Evolutionary conservation across 139 green algal genomes (phyloP).

Genomic region (Coelastrella sp.): DNA sequence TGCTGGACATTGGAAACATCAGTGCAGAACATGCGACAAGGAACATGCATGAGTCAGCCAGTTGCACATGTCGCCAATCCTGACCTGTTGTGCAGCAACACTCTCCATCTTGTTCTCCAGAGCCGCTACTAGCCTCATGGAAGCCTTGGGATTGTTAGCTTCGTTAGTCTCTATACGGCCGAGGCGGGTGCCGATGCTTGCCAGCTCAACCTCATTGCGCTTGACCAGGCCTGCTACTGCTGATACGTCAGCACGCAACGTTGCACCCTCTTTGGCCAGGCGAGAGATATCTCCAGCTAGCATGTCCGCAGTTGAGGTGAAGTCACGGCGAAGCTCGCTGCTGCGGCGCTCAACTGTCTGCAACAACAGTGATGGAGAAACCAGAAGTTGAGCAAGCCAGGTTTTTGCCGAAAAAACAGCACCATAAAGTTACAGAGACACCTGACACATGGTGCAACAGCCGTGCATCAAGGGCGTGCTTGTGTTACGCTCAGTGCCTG

Average conservation of each 20-base stretch:
- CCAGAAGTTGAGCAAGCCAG: background rate
- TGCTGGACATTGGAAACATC: no score
- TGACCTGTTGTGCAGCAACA: conserved; percentile 42
- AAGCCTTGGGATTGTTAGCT: conserved; percentile 29
- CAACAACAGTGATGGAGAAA: background rate
- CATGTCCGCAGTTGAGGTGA: background rate
- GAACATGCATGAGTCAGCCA: no score
- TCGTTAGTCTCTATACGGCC: background rate
- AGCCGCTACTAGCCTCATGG: conserved; percentile 35
- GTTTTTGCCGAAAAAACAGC: background rate
- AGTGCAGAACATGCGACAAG: no score
- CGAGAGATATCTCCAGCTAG: conserved; percentile 13
- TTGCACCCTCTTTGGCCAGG: conserved; percentile 15
- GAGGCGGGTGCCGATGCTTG: background rate
- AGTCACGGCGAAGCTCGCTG: conserved; percentile 21
- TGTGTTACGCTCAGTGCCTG: no score
- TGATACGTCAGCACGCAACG: conserved; percentile 26
- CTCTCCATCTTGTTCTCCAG: conserved; percentile 46
- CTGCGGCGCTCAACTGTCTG: conserved; percentile 30
- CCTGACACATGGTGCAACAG: no score
- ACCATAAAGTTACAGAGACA: no score
- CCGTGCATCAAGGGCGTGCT: no score
- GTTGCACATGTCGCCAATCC: no score
- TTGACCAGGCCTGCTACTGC: conserved; percentile 4
- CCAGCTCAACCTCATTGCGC: conserved; percentile 5